A percentile compares a stretch with the other conserved stretches of the same genome.
Evolutionary conservation across 768 basidiomycete genomes (phyloP).

Genomic region (Kwoniella sp.): DNA sequence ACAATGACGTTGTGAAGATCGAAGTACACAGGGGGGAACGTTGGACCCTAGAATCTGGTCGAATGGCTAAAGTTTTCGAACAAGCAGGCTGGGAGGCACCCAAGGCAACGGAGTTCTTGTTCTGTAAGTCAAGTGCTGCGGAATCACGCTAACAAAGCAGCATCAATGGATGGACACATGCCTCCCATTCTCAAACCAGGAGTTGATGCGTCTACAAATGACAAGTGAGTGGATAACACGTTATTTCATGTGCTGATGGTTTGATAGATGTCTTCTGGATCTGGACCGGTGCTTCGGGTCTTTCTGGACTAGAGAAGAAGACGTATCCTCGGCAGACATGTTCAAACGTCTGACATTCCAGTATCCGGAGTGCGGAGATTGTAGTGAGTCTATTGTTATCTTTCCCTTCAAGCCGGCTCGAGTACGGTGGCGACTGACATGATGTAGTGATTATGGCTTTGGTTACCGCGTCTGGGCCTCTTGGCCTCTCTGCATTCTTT

Average conservation of each 20-base stretch:
- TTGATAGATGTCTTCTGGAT: slow-evolving; percentile 39
- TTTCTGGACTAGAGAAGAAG: slow-evolving; percentile 44
- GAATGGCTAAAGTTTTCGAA: slow-evolving; percentile 36
- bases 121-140: slow-evolving; percentile 35
- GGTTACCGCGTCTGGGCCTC: slow-evolving; percentile 49
- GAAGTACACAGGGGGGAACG: slow-evolving; percentile 43
- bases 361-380: slow-evolving; percentile 55
- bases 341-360: slow-evolving; percentile 54
- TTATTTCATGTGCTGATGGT: not conserved
- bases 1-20: slow-evolving; percentile 42
- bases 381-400: slow-evolving; percentile 34
- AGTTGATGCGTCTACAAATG: slow-evolving; percentile 8
- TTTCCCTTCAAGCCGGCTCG: not conserved
- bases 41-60: slow-evolving; percentile 43
- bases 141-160: slow-evolving; percentile 14
- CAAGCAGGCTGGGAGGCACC: slow-evolving; percentile 51
- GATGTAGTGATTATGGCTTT: slow-evolving; percentile 45
- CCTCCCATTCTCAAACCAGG: slow-evolving; percentile 40
- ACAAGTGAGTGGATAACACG: slow-evolving; percentile 24
- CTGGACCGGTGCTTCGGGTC: slow-evolving; percentile 52
- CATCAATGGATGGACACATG: slow-evolving; percentile 53
- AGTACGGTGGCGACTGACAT: not conserved
- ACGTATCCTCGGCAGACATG: slow-evolving; percentile 44
- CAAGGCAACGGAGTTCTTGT: slow-evolving; percentile 48
- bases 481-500: slow-evolving; percentile 52